A percentile compares a stretch with the other conserved stretches of the same genome.
Evolutionary conservation across 352 stramenopile genomes (phyloP).

Genomic region (Thalassiosira exigua): DNA sequence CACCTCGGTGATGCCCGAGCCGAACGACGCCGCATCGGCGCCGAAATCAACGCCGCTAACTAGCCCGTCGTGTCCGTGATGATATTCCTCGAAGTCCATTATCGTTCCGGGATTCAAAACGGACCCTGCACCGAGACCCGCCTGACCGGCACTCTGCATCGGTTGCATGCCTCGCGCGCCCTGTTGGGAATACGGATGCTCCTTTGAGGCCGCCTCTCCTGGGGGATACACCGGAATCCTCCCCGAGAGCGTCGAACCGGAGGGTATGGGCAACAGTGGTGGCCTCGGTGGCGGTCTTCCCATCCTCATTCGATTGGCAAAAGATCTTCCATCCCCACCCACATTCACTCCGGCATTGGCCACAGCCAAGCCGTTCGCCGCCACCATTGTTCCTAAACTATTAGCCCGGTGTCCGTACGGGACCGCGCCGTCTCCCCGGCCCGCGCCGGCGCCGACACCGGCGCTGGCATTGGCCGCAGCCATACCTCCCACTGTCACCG

Average conservation of each 20-base stretch:
- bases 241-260: background rate
- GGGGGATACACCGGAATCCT: background rate
- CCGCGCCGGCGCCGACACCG: too few relatives aligned
- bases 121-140: background rate
- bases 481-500: conserved; percentile 5
- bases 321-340: background rate
- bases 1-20: conserved; percentile 6
- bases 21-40: background rate
- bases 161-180: background rate
- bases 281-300: background rate
- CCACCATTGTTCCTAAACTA: background rate
- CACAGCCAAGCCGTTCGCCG: background rate
- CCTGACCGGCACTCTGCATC: conserved; percentile 9
- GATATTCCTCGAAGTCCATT: conserved; percentile 16
- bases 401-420: background rate
- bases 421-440: background rate
- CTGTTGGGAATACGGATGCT: background rate
- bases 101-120: background rate
- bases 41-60: conserved; percentile 1
- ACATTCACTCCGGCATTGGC: too few relatives aligned
- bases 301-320: background rate
- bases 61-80: background rate
- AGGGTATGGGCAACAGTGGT: conserved; percentile 9
- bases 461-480: background rate
- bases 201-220: background rate